Percentiles rank a stretch among this genome's conserved stretches.
These are phyloP conservation scores for Barnettozyma salicaria DNA, from an alignment of 805 yeast genomes.

Conservation along the genomic window DNA sequence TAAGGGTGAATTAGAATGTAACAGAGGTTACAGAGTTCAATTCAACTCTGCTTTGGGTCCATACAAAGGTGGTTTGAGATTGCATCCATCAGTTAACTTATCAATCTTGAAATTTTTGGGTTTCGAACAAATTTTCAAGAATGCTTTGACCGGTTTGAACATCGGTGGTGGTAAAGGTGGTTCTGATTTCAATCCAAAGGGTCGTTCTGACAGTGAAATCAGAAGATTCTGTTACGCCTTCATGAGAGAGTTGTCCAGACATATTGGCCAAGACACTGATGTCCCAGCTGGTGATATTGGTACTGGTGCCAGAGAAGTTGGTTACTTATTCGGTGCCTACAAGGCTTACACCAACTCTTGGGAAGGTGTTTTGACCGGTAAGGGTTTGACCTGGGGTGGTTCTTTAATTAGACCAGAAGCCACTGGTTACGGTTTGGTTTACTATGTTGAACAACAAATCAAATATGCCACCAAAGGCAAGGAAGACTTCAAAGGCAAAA, in stretches of 20 bases:
- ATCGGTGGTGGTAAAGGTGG: slow-evolving; percentile 99
- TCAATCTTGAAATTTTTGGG: slow-evolving; percentile 95
- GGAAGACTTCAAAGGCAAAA: slow-evolving; percentile 87
- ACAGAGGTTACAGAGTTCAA: slow-evolving; percentile 97
- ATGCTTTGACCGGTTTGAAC: slow-evolving; percentile 92
- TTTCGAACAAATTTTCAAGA: slow-evolving; percentile 97
- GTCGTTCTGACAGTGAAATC: slow-evolving; percentile 86
- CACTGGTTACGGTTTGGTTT: slow-evolving; percentile 95
- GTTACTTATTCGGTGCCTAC: slow-evolving; percentile 96
- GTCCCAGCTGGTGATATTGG: slow-evolving; percentile 99
- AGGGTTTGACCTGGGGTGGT: slow-evolving; percentile 98
- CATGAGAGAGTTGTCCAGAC: slow-evolving; percentile 92
- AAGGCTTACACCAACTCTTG: slow-evolving; percentile 83
- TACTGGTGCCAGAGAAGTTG: slow-evolving; percentile 73
- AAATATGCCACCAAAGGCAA: slow-evolving; percentile 86
- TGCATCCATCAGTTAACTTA: slow-evolving; percentile 95
- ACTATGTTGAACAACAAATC: slow-evolving; percentile 97
- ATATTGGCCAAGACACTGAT: slow-evolving; percentile 96
- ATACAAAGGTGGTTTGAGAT: slow-evolving; percentile 97
- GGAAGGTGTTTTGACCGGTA: slow-evolving; percentile 98
- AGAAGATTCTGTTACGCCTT: slow-evolving; percentile 94
- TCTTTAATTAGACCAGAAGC: slow-evolving; percentile 99
- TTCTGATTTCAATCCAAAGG: slow-evolving; percentile 96
- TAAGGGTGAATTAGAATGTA: slow-evolving; percentile 83
- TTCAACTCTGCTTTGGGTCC: slow-evolving; percentile 98